Evolutionary conservation across 2,329 filamentous ascomycete genomes (phyloP).

Genomic region (Emericellopsis atlantica): DNA sequence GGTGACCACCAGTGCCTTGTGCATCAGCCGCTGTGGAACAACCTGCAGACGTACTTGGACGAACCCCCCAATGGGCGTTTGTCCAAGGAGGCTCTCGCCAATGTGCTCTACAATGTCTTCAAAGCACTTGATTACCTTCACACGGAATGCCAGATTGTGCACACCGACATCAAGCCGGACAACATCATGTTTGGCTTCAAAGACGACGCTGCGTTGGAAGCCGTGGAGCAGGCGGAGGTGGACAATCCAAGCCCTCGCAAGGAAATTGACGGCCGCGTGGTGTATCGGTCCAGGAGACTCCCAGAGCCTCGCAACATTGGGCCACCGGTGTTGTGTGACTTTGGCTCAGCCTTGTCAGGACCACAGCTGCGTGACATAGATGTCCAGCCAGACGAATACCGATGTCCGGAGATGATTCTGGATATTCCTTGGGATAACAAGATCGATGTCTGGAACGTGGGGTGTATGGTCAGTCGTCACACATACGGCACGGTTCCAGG

Average conservation of each 20-base stretch:
- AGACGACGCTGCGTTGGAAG: constrained; percentile 23
- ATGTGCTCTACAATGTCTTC: constrained; percentile 24
- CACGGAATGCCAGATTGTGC: constrained; percentile 28
- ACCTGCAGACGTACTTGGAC: not conserved
- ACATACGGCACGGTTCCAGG: not conserved
- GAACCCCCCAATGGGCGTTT: not conserved
- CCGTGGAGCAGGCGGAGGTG: constrained; percentile 25
- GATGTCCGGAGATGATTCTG: constrained; percentile 33
- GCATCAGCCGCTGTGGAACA: constrained; percentile 19
- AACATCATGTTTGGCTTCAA: constrained; percentile 30
- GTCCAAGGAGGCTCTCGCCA: not conserved
- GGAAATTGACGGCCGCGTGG: constrained; percentile 19
- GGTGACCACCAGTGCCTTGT: constrained; percentile 22
- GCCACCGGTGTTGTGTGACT: constrained; percentile 30
- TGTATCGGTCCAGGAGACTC: constrained; percentile 29
- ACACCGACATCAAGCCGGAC: constrained; percentile 32
- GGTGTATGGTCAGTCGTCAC: constrained; percentile 28
- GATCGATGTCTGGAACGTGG: constrained; percentile 39
- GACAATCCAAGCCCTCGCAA: constrained; percentile 27
- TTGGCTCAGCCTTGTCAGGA: constrained; percentile 29
- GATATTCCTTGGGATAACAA: constrained; percentile 28
- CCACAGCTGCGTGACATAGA: constrained; percentile 18
- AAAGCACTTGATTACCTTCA: constrained; percentile 19
- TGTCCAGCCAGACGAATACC: constrained; percentile 25
- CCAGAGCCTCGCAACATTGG: constrained; percentile 16